Percentiles rank a stretch among this genome's conserved stretches.
phyloP scores from a whole-genome alignment of 2,329 filamentous ascomycete genomes.

The Knoxdaviesia proteae region DNA sequence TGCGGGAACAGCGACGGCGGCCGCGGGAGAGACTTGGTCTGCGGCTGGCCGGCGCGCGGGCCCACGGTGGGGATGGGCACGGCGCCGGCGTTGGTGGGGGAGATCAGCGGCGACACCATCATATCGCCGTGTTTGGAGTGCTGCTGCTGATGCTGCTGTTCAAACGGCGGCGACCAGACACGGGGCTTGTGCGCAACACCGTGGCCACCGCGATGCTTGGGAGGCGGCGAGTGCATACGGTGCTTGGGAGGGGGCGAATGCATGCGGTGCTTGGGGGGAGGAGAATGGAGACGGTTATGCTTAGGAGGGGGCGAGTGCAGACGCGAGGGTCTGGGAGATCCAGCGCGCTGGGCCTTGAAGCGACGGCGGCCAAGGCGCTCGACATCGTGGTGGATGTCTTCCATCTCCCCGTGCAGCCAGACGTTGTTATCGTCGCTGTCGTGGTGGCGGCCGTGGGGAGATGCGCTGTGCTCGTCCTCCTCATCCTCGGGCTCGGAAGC shows the following conservation, averaged over 20 bases:
- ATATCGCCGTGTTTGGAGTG: no score
- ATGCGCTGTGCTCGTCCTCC: slow-evolving; percentile 40
- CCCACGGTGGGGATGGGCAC: slow-evolving; percentile 19
- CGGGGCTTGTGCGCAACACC: slow-evolving; percentile 11
- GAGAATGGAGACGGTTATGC: slow-evolving; percentile 11
- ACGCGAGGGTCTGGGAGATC: slow-evolving; percentile 19
- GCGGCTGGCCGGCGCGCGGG: slow-evolving; percentile 44
- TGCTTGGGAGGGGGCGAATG: slow-evolving; percentile 16
- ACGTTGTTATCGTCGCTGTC: slow-evolving; percentile 43
- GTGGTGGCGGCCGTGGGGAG: slow-evolving; percentile 16
- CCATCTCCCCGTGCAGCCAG: slow-evolving; percentile 53
- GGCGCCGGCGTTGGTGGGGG: slow-evolving; percentile 33
- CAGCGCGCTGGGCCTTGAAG: slow-evolving; percentile 27
- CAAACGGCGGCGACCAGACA: slow-evolving; percentile 29
- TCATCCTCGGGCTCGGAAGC: slow-evolving; percentile 82
- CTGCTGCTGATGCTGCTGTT: slow-evolving; percentile 23
- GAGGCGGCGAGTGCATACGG: slow-evolving; percentile 12
- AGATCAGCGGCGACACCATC: slow-evolving; percentile 44
- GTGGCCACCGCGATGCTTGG: slow-evolving; percentile 12
- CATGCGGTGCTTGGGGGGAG: slow-evolving; percentile 17
- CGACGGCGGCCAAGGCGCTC: slow-evolving; percentile 23
- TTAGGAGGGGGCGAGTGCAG: slow-evolving; percentile 25
- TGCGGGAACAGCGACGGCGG: slow-evolving; percentile 49
- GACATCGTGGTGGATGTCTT: slow-evolving; percentile 40
- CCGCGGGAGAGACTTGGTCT: slow-evolving; percentile 74